Evolutionary conservation across 306 rosid genomes (phyloP).

Genomic region (Acacia melanoxylon): DNA sequence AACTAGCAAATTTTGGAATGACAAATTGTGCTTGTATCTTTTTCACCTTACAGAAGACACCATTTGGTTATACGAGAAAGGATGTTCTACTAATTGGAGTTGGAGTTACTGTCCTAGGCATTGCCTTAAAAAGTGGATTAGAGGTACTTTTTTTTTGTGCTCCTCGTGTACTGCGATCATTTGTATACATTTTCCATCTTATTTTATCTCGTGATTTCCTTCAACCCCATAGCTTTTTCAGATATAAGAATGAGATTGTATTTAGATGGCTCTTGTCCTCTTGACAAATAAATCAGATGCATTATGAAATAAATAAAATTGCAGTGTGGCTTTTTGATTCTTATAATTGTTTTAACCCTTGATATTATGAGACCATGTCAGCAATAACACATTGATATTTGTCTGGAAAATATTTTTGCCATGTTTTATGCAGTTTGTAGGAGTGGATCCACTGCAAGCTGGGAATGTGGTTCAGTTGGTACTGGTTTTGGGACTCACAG

Average conservation of each 20-base stretch:
- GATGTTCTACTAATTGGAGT: conserved; percentile 90
- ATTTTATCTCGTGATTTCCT: background rate
- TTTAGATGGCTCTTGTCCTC: background rate
- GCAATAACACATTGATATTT: conserved; percentile 5
- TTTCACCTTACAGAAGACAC: conserved; percentile 47
- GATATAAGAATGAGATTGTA: background rate
- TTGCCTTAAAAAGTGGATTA: conserved; percentile 82
- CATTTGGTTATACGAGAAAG: conserved; percentile 92
- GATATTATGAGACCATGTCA: background rate
- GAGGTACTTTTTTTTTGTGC: conserved; percentile 60
- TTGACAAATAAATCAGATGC: background rate
- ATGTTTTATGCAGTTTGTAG: conserved; percentile 60
- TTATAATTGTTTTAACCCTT: background rate
- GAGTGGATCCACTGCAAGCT: conserved; percentile 89
- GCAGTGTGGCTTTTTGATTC: background rate
- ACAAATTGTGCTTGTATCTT: background rate
- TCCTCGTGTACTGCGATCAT: background rate
- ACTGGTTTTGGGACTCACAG: conserved; percentile 84
- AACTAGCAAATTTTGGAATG: background rate
- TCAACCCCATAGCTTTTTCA: conserved; percentile 2
- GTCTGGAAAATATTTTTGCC: conserved; percentile 26
- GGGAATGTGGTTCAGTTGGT: conserved; percentile 97
- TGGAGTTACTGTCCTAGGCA: conserved; percentile 75
- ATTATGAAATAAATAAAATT: background rate
- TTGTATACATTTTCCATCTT: background rate